Conservation (phyloP, 2,329 filamentous ascomycete species). For the Colletotrichum limetticola region DNA sequence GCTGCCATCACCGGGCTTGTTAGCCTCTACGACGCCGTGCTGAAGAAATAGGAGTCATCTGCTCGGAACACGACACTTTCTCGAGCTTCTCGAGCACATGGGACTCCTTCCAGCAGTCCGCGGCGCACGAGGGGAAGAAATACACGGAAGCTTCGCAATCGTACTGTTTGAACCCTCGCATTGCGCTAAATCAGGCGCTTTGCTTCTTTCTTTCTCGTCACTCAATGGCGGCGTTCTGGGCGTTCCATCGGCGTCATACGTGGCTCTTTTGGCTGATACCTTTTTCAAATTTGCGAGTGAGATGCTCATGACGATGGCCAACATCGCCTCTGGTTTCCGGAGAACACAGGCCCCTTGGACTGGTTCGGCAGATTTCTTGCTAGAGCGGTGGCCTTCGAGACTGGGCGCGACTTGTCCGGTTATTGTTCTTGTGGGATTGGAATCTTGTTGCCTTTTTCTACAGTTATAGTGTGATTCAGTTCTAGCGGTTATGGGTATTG, state of each 20-base stretch:
- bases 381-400: background rate
- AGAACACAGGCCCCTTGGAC: background rate
- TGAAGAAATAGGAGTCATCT: conserved; percentile 67
- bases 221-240: conserved; percentile 36
- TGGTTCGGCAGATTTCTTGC: background rate
- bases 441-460: background rate
- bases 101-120: background rate
- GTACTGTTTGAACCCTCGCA: background rate
- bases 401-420: background rate
- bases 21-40: conserved; percentile 81
- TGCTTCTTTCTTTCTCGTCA: conserved; percentile 4
- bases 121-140: background rate
- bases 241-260: conserved; percentile 33
- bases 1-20: conserved; percentile 74
- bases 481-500: background rate
- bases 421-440: background rate
- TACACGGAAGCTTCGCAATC: background rate
- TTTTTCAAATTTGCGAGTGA: conserved; percentile 6
- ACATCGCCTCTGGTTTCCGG: background rate
- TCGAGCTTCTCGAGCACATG: background rate
- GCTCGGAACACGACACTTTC: background rate
- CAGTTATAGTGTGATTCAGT: background rate
- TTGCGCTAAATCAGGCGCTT: background rate
- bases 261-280: conserved; percentile 34
- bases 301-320: background rate